Conservation (phyloP, 768 basidiomycete species). For the Tylopilus vinaceipallidus region DNA sequence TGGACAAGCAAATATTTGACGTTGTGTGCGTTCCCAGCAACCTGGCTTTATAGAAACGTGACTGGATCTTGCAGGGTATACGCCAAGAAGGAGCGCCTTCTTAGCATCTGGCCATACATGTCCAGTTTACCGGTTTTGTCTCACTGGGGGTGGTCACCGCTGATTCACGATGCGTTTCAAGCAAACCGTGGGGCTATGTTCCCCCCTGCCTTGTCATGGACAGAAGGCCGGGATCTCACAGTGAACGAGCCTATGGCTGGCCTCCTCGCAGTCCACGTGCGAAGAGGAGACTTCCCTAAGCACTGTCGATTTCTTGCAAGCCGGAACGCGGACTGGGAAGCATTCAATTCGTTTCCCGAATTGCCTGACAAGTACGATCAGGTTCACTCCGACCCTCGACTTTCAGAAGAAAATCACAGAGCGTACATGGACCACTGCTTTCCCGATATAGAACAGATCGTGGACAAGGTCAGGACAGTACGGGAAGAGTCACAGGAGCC, state of each 20-base stretch:
- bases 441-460: slow-evolving; percentile 40
- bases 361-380: slow-evolving; percentile 37
- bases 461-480: slow-evolving; percentile 35
- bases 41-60: not conserved
- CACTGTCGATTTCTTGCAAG: slow-evolving; percentile 43
- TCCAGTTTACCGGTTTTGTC: slow-evolving; percentile 33
- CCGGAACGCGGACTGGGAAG: slow-evolving; percentile 36
- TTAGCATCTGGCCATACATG: slow-evolving; percentile 34
- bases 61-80: slow-evolving; percentile 26
- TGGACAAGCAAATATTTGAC: slow-evolving; percentile 19
- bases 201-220: slow-evolving; percentile 14
- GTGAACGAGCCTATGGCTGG: slow-evolving; percentile 25
- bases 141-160: slow-evolving; percentile 35
- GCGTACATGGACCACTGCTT: slow-evolving; percentile 41
- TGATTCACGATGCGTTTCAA: slow-evolving; percentile 30
- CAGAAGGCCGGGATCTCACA: slow-evolving; percentile 1
- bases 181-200: slow-evolving; percentile 17
- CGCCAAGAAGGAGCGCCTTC: slow-evolving; percentile 26
- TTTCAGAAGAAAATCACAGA: slow-evolving; percentile 20
- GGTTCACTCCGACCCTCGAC: slow-evolving; percentile 27
- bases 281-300: slow-evolving; percentile 45
- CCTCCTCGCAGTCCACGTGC: slow-evolving; percentile 47
- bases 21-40: slow-evolving; percentile 8
- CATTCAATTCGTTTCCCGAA: slow-evolving; percentile 43
- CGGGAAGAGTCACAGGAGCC: slow-evolving; percentile 22